Conservation (phyloP, 1,139 yeast species). For the Candida pseudoviswanathii region DNA sequence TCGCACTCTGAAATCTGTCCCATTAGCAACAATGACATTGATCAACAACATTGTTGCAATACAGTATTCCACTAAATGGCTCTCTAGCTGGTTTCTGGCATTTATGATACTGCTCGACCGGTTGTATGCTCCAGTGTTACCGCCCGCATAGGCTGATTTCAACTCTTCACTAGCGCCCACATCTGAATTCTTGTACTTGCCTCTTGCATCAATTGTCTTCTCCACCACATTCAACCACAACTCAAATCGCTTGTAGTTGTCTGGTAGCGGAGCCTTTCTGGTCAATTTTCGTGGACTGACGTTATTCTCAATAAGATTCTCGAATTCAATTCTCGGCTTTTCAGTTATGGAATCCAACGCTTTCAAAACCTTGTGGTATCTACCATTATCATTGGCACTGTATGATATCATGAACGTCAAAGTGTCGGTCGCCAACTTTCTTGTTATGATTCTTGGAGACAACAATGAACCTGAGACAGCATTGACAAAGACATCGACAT, state of each 20-base stretch:
- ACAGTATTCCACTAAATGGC: slow-evolving; percentile 77
- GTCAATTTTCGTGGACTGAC: slow-evolving; percentile 24
- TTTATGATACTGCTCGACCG: slow-evolving; percentile 23
- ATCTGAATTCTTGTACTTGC: slow-evolving; percentile 77
- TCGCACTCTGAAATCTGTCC: slow-evolving; percentile 66
- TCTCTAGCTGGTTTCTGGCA: slow-evolving; percentile 41
- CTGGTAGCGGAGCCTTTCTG: slow-evolving; percentile 42
- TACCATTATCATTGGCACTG: slow-evolving; percentile 39
- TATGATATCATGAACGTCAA: slow-evolving; percentile 52
- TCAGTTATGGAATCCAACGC: slow-evolving; percentile 66
- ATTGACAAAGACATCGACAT: slow-evolving; percentile 41
- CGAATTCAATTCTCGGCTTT: slow-evolving; percentile 59
- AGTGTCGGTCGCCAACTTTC: slow-evolving; percentile 82
- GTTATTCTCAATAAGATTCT: slow-evolving; percentile 17
- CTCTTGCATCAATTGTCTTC: slow-evolving; percentile 81
- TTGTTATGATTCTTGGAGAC: slow-evolving; percentile 68
- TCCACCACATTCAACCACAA: slow-evolving; percentile 82
- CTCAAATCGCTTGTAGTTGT: slow-evolving; percentile 63
- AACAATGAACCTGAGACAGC: slow-evolving; percentile 49
- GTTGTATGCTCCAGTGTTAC: slow-evolving; percentile 1
- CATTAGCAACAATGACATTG: slow-evolving; percentile 69
- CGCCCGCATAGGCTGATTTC: slow-evolving; percentile 45
- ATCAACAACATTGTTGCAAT: slow-evolving; percentile 76
- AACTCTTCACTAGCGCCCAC: slow-evolving; percentile 95
- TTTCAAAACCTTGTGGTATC: slow-evolving; percentile 62